Percentiles rank a stretch among this genome's conserved stretches.
phyloP scores from a whole-genome alignment of 225 moss, liverwort and hornwort genomes.

The Marchantia polymorpha region DNA sequence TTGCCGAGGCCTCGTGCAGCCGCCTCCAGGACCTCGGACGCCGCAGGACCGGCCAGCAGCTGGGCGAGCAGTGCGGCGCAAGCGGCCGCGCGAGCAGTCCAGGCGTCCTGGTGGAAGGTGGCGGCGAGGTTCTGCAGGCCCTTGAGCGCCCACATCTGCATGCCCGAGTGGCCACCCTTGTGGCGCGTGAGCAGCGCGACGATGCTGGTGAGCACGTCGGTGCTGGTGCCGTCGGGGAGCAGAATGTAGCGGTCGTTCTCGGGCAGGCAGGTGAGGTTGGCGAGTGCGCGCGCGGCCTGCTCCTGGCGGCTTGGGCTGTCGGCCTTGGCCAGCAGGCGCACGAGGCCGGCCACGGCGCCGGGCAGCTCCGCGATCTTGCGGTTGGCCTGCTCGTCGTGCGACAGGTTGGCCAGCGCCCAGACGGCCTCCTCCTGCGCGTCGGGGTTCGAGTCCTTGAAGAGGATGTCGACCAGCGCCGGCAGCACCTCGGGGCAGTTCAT shows the following conservation, averaged over 20 bases:
- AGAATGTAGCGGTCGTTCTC: conserved; percentile 18
- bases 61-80: conserved; percentile 5
- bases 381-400: conserved; percentile 23
- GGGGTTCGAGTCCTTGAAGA: conserved; percentile 27
- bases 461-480: conserved; percentile 23
- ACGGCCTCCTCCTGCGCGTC: conserved; percentile 35
- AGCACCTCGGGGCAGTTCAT: conserved; percentile 26
- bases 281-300: conserved; percentile 33
- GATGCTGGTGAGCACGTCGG: neutral
- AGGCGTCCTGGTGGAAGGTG: conserved; percentile 14
- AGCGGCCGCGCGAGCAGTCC: neutral
- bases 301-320: conserved; percentile 25
- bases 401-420: conserved; percentile 26
- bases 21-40: conserved; percentile 5
- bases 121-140: conserved; percentile 16
- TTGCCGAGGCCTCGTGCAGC: conserved; percentile 28
- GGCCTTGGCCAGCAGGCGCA: conserved; percentile 18
- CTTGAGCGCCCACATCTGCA: conserved; percentile 21
- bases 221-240: neutral
- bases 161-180: neutral
- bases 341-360: conserved; percentile 19
- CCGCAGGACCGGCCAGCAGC: conserved; percentile 7
- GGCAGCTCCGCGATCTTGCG: conserved; percentile 25
- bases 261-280: conserved; percentile 30
- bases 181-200: conserved; percentile 5